Evolutionary conservation across 1,139 yeast genomes (phyloP).

Genomic region (Kazachstania sp.): DNA sequence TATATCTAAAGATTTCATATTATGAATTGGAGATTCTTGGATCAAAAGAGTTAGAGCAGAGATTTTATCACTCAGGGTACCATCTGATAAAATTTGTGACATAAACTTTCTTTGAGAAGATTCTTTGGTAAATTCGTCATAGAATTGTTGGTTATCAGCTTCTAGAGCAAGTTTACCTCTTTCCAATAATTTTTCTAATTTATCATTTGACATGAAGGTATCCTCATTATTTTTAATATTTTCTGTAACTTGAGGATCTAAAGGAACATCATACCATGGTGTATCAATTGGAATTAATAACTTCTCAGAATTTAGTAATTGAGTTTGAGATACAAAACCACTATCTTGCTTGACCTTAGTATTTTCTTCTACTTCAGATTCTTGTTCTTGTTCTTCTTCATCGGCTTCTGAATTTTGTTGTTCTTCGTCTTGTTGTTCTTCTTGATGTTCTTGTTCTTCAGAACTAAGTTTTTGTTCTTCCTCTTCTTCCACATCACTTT

Average conservation of each 20-base stretch:
- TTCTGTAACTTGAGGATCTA: conserved; percentile 34
- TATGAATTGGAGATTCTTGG: conserved; percentile 93
- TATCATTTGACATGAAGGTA: conserved; percentile 38
- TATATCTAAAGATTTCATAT: conserved; percentile 73
- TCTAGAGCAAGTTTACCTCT: conserved; percentile 62
- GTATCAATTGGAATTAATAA: conserved; percentile 54
- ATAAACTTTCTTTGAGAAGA: conserved; percentile 83
- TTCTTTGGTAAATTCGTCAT: conserved; percentile 69
- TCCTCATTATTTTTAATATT: conserved; percentile 32
- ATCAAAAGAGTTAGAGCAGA: conserved; percentile 86
- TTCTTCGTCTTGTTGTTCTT: no score
- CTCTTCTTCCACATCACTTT: conserved; percentile 21
- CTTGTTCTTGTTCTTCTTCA: conserved; percentile 15
- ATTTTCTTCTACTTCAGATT: conserved; percentile 16
- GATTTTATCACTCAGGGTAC: conserved; percentile 93
- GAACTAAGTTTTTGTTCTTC: conserved; percentile 12
- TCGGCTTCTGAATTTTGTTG: conserved; percentile 5
- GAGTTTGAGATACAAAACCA: conserved; percentile 39
- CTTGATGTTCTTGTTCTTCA: conserved; percentile 34
- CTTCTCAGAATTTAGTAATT: conserved; percentile 49
- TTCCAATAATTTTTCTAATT: conserved; percentile 49
- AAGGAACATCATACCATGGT: conserved; percentile 64
- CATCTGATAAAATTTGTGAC: conserved; percentile 79
- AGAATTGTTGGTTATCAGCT: conserved; percentile 62
- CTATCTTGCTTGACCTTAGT: conserved; percentile 34